Evolutionary conservation across 1,139 yeast genomes (phyloP), one percentile per base, ranked within the genome.

Genomic region (Suhomyces ambrosiae): DNA sequence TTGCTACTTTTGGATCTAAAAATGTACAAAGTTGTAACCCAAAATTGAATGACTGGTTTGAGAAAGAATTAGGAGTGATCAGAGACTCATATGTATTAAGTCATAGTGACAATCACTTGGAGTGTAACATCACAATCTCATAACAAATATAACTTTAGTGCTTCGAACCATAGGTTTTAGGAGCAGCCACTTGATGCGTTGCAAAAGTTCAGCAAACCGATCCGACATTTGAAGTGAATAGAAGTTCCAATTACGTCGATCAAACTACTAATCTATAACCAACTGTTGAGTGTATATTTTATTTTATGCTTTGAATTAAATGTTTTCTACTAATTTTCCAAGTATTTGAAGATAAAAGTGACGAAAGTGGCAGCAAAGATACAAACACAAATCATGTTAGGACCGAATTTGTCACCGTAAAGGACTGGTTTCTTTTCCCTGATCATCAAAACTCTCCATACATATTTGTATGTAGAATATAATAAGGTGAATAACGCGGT

Each of bases 361-460:
- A 80, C 73, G 22, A 85, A 76, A 9, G 90, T 80, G 4, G 96
- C 82, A 3, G 81, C 65, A 7, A 86, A 82, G 49, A 92, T 69
- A 38, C 84, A 84, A 16, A 66, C 63, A 68, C 97, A 90, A 40
- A 92, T 80, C 60, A 81, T 72, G 46, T 85, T 83, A 14, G 97
- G 97, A 1, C 98, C 98, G 49, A 82, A 61, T 54, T 75, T 80
- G 63, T 92, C 98, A 50, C 87, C 96, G 56, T 92, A 92, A 46
- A 86, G 77, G 21, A 81, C 86, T 1, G 94, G 88, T 46, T 80
- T 79, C 68, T 88, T 87, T 47, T 79, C 76, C 57, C 98, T 80
- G 50, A 92, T 88, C 60, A 83, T 83, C 37, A 80, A 61, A 7
- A 89, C 92, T 63, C 98, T 79, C 81, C 86, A 84, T 32, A 89